Evolutionary conservation across 2,329 filamentous ascomycete genomes (phyloP).

Genomic region (Ascochyta lentis): DNA sequence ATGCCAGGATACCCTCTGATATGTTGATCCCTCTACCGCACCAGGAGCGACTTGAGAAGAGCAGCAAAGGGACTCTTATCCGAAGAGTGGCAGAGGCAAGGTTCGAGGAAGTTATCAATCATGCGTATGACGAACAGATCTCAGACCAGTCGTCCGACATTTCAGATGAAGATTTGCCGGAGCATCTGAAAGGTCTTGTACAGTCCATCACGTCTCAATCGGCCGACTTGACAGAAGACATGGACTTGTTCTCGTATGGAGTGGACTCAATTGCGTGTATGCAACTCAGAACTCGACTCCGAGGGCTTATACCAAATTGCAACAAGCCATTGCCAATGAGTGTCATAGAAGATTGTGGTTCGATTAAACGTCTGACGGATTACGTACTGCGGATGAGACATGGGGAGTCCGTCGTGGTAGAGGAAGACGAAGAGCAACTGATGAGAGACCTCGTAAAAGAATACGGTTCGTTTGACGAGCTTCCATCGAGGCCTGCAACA

Average conservation of each 20-base stretch:
- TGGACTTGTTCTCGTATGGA: constrained; percentile 64
- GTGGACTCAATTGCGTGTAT: constrained; percentile 67
- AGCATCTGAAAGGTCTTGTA: constrained; percentile 29
- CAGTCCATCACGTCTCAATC: constrained; percentile 33
- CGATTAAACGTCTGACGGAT: constrained; percentile 52
- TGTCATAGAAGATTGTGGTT: constrained; percentile 66
- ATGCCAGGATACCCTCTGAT: constrained; percentile 57
- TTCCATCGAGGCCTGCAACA: background rate
- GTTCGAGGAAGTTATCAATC: constrained; percentile 57
- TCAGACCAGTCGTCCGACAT: constrained; percentile 23
- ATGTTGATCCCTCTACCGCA: constrained; percentile 60
- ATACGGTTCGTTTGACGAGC: constrained; percentile 54
- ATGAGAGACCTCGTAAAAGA: constrained; percentile 58
- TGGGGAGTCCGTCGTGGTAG: constrained; percentile 39
- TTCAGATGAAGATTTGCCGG: constrained; percentile 36
- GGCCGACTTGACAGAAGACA: constrained; percentile 40
- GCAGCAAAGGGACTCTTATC: constrained; percentile 68
- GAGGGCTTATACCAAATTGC: constrained; percentile 44
- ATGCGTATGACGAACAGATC: constrained; percentile 51
- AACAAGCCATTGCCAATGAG: constrained; percentile 59
- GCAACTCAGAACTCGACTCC: constrained; percentile 55
- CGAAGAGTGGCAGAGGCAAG: constrained; percentile 59
- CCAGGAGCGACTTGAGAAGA: constrained; percentile 58
- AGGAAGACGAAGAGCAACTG: constrained; percentile 47
- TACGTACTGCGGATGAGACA: constrained; percentile 51